Evolutionary conservation across 2,329 filamentous ascomycete genomes (phyloP), one percentile per base, ranked within the genome.

Genomic region (Pyrenophora graminea): DNA sequence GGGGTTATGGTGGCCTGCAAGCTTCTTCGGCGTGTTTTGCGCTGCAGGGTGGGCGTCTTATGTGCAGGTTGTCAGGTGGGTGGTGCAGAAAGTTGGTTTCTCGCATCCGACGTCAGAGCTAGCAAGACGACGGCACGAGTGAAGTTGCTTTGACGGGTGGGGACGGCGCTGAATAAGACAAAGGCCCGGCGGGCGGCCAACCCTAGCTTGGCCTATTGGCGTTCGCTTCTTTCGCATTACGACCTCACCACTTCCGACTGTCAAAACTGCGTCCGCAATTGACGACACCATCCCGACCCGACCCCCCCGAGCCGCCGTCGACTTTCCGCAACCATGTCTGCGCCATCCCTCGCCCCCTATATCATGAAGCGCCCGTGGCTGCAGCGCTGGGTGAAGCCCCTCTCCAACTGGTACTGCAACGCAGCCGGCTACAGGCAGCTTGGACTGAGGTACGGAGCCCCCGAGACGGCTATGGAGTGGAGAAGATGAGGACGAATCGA

Each of bases 351-450:
- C 77, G 84, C 88, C 69, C 88, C 85, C 67, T 92, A 85, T 73
- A 84, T 97, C 73, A 73, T 85, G 74, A 88, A 88, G 82, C 87
- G 91, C 71, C 92, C 93, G 65, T 96, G 90, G 90, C 85, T 97
- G 72, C 80, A 81, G 77, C 86, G 82, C 67, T 82, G 88, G 79
- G 79, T 97, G 76, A 85, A 80, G 80, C 94, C 94, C 63, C 74
- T 96, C 62, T 85, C 92, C 77, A 84, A 86, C 71, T 96, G 91
- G 91, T 97, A 97, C 81, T 79, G 80, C 78, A 88, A 93, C 74
- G 88, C 91, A 68, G 84, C 92, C 68, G 93, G 93, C 74, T 96
- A 97, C 84, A 88, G 91, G 79, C 85, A 93, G 84, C 82, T 97
- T 71, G 93, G 93, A 71, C 82, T 97, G 78, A 89, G 83, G 91